These are phyloP conservation scores for Sarocladium oryzae DNA, from an alignment of 2,329 filamentous ascomycete species.

Conservation along the genomic window DNA sequence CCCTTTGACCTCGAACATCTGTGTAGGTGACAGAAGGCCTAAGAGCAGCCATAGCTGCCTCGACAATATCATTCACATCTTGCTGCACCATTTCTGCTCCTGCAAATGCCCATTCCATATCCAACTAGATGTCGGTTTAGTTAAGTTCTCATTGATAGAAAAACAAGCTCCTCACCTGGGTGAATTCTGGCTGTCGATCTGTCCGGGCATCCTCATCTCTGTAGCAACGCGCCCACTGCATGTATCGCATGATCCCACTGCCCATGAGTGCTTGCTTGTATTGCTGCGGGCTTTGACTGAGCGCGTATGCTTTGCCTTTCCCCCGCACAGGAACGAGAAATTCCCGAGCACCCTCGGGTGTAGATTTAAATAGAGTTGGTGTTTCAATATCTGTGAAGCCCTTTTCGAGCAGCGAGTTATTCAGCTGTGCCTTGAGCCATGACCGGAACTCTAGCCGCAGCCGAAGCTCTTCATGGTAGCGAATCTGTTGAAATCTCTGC, in stretches of 20 bases:
- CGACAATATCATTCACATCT: conserved; percentile 29
- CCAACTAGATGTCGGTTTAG: conserved; percentile 49
- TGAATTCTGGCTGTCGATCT: conserved; percentile 94
- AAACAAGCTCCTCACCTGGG: conserved; percentile 53
- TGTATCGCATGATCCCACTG: conserved; percentile 74
- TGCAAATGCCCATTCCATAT: conserved; percentile 89
- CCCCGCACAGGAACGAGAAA: conserved; percentile 82
- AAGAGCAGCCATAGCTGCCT: conserved; percentile 22
- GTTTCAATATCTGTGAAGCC: conserved; percentile 81
- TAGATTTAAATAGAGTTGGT: conserved; percentile 93
- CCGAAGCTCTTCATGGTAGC: conserved; percentile 62
- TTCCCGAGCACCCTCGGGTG: conserved; percentile 88
- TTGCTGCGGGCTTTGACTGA: conserved; percentile 95
- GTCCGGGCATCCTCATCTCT: conserved; percentile 89
- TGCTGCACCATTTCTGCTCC: conserved; percentile 35
- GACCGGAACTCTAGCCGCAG: conserved; percentile 66
- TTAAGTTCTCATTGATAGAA: neutral
- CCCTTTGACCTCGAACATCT: conserved; percentile 38
- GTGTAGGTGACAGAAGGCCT: conserved; percentile 51
- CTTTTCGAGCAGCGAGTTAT: conserved; percentile 46
- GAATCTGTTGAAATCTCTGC: conserved; percentile 76
- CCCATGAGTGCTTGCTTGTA: conserved; percentile 99
- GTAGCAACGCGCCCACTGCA: conserved; percentile 91
- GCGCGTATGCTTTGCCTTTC: conserved; percentile 72
- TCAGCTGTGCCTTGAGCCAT: conserved; percentile 45